Evolutionary conservation across 73 alveolate genomes (phyloP), one percentile per base, ranked within the genome.

Genomic region (Paramecium biaurelia): DNA sequence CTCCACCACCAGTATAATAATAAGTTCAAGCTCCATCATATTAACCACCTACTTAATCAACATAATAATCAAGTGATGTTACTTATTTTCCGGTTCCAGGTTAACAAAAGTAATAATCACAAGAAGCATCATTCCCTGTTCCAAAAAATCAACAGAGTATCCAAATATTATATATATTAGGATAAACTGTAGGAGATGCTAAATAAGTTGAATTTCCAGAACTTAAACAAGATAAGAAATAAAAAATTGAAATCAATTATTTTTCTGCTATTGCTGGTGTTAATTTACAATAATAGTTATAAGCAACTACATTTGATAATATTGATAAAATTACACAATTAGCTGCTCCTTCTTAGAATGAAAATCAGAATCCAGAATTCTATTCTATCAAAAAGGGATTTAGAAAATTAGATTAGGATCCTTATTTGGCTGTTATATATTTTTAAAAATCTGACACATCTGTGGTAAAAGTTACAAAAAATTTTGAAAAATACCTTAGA

Each of bases 81-180:
- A 79, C 90, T 2, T 79, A 43, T 47, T 79, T 79, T 53, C 90
- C 90, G 8, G 74, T 43, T 1, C 90, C 90, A 10, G 90, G 90
- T 14, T 79, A 79, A 79, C 18, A 43, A 47, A 30, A 79, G 47
- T n/a, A 79, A 24, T 30, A 30, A 30, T 24, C 47, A 24, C 15
- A 79, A 45, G 42, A 38, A 7, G 34, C 70, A 6, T 21, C 90
- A 6, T 79, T 79, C 34, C 90, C 90, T 41, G 37, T 79, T 38
- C 90, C 90, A 2, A 30, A 79, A 79, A 79, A 79, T 20, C 12
- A 79, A 79, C 18, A 35, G 38, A 72, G 84, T 63, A 74, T 11
- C 9, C 4, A n/a, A 7, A 8, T 12, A 74, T 74, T 37, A 35
- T 35, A 14, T n/a, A 1, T 2, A 1, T 37, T 72, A 37, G 59